These are phyloP conservation scores for Aspergillus sojae DNA, from an alignment of 2,329 filamentous ascomycete species.

Conservation along the genomic window DNA sequence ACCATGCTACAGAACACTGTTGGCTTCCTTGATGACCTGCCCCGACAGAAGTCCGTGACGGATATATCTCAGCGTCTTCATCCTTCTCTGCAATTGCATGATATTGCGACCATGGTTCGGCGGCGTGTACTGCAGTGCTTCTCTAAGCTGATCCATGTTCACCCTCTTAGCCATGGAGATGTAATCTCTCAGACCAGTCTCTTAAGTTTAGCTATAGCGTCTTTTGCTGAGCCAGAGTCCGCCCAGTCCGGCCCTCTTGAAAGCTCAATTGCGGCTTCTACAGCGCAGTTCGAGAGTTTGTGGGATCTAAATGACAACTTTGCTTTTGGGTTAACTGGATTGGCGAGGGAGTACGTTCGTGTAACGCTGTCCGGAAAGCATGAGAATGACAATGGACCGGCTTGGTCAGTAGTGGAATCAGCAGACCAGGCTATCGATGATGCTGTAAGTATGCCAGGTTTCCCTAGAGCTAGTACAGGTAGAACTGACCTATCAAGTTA, in stretches of 20 bases:
- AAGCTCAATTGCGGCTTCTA: constrained; percentile 86
- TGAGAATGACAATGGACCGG: constrained; percentile 57
- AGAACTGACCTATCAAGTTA: constrained; percentile 37
- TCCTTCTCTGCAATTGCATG: constrained; percentile 82
- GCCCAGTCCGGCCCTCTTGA: constrained; percentile 74
- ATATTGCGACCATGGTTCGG: constrained; percentile 91
- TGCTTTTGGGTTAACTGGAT: constrained; percentile 87
- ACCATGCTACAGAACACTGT: constrained; percentile 95
- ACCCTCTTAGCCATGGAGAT: constrained; percentile 81
- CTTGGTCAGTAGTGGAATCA: constrained; percentile 43
- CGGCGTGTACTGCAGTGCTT: constrained; percentile 94
- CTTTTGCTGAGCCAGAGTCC: constrained; percentile 87
- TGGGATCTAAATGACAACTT: constrained; percentile 96
- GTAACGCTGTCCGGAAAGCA: constrained; percentile 71
- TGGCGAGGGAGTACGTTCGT: constrained; percentile 76
- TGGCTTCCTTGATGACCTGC: constrained; percentile 81
- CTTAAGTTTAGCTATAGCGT: constrained; percentile 82
- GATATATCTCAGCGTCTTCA: constrained; percentile 83
- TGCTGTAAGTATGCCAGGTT: constrained; percentile 35
- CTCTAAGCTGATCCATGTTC: constrained; percentile 84
- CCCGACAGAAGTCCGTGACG: constrained; percentile 79
- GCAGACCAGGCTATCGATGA: constrained; percentile 45
- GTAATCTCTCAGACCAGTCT: constrained; percentile 88
- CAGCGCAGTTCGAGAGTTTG: constrained; percentile 85
- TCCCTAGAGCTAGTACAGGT: not conserved